Evolutionary conservation across 192 early-diverging fungal species (phyloP), one percentile per base, ranked within the genome.

Genomic region (Physocladia obscura): DNA sequence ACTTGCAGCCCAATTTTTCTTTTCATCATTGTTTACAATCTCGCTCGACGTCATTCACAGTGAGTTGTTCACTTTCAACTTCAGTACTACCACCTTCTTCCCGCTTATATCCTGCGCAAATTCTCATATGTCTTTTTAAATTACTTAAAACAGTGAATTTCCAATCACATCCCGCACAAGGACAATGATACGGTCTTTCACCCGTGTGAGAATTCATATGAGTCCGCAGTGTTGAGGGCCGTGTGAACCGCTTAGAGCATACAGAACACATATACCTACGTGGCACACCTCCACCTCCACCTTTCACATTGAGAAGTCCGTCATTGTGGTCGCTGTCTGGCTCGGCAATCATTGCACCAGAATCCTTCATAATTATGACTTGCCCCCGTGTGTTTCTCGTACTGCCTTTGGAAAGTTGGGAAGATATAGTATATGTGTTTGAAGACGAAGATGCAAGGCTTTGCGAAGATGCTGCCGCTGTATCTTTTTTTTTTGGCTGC

Each of bases 191-290:
- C 22, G 71, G 71, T 49, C 69, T 51, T 37, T 73, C 71, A 11
- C 71, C 64, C 13, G 71, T 73, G 31, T 73, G 71, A 2, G 62
- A 67, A 31, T 73, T 73, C 71, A 73, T 73, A 40, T 73, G 71
- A 31, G 71, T 73, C 36, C 64, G 22, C 61, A 73, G 51, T 17
- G 71, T 73, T 13, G 60, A 63, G 30, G 71, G 71, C 39, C 71
- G 37, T 39, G 71, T 73, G 64, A 73, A 73, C 40, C 71, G 39
- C 54, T 73, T 73, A 21, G 50, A 58, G 39, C 71, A 73, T 5
- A 73, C 71, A 4, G 70, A 36, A 31, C 71, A 73, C 54, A 73
- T 57, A 37, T 73, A 73, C 21, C 69, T 38, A 4, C 69, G 50
- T 13, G 65, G 65, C 17, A 68, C 65, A 27, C n/a, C 52, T 36